Conservation (phyloP, 495 filamentous ascomycete genomes). For the Corynascus novoguineensis region DNA sequence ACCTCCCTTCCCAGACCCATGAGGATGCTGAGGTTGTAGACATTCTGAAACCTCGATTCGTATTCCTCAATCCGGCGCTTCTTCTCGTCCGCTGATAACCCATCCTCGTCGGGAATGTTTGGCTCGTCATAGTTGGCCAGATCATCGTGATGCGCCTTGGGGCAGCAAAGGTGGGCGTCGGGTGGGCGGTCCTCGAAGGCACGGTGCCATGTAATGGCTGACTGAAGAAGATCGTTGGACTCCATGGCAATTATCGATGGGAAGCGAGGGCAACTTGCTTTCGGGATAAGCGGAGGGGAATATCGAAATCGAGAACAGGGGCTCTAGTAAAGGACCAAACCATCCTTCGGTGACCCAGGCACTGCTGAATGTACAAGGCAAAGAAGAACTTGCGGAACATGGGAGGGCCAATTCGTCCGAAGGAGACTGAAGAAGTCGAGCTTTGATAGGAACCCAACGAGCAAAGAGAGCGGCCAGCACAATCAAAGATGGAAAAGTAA, state of each 20-base stretch:
- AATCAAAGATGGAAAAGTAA: background rate
- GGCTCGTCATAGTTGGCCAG: constrained; percentile 51
- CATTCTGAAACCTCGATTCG: constrained; percentile 47
- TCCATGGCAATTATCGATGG: constrained; percentile 11
- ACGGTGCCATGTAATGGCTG: constrained; percentile 26
- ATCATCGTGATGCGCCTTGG: constrained; percentile 39
- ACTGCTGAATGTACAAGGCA: background rate
- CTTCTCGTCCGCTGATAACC: constrained; percentile 33
- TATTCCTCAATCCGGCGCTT: constrained; percentile 44
- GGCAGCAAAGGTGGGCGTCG: constrained; percentile 41
- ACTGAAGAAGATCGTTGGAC: constrained; percentile 16
- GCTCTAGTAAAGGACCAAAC: background rate
- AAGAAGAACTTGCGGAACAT: background rate
- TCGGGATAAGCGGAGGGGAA: background rate
- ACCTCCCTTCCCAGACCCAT: constrained; percentile 60
- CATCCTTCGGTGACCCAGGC: background rate
- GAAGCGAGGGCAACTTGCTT: background rate
- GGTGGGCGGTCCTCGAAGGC: constrained; percentile 26
- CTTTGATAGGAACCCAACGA: no score
- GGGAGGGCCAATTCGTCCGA: background rate
- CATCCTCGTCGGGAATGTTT: constrained; percentile 31
- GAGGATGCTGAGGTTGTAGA: constrained; percentile 60
- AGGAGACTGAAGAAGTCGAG: background rate
- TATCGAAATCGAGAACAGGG: background rate
- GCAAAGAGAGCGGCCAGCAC: background rate